Evolutionary conservation across 1,284 basidiomycete species (phyloP).

Genomic region (Ganoderma lucidum): DNA sequence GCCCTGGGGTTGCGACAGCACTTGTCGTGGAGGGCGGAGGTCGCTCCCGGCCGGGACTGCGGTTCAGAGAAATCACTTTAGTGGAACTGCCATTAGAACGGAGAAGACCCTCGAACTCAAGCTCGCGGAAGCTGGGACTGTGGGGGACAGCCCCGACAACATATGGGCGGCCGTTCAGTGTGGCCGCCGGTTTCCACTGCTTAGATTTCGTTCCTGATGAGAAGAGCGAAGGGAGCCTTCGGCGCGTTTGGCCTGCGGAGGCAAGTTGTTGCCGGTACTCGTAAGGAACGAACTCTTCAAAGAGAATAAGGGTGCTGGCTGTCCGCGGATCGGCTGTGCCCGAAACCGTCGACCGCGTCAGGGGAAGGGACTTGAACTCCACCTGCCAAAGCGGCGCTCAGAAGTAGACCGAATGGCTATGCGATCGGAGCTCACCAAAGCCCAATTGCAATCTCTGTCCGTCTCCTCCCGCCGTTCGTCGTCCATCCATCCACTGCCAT

Average conservation of each 20-base stretch:
- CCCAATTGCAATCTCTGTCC: conserved; percentile 90
- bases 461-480: conserved; percentile 75
- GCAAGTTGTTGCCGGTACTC: conserved; percentile 85
- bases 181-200: conserved; percentile 80
- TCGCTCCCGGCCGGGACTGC: conserved; percentile 32
- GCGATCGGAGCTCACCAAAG: conserved; percentile 66
- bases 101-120: conserved; percentile 84
- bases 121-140: conserved; percentile 67
- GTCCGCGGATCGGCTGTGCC: conserved; percentile 60
- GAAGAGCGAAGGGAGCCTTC: conserved; percentile 49
- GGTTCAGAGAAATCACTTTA: conserved; percentile 64
- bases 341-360: conserved; percentile 42
- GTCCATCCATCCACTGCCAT: conserved; percentile 84
- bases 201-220: conserved; percentile 48
- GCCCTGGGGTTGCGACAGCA: conserved; percentile 28
- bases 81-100: conserved; percentile 60
- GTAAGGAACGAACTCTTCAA: conserved; percentile 88
- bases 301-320: conserved; percentile 72
- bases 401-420: neutral
- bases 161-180: conserved; percentile 80
- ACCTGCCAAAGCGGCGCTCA: conserved; percentile 55
- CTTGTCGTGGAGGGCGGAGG: conserved; percentile 28
- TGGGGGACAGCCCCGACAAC: conserved; percentile 72
- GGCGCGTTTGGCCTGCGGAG: conserved; percentile 41
- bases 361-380: conserved; percentile 80